Base-by-base conservation (phyloP, 164 flowering plant species). In the Magnolia sinica region DNA sequence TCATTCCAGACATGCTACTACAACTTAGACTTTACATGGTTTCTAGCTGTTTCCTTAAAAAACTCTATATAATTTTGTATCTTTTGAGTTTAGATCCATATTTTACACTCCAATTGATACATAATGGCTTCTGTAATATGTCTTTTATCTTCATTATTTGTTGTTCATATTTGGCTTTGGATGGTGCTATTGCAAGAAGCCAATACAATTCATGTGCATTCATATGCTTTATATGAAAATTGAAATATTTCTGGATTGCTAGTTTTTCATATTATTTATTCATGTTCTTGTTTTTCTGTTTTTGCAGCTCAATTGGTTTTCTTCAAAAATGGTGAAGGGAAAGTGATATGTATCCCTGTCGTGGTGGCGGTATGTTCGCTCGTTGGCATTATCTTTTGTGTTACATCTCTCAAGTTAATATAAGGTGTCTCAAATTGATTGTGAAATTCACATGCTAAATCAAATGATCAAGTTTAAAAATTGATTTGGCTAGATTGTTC, bases 251-350 rank as follows among this genome's bases (percentile, higher is more conserved):
- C 52, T 51, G n/a, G 18, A 49, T 59, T 59, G 23, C 50, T 31
- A 1, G 8, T 70, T 74, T 65, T 20, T 22, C 11, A 7, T 37
- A 19, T 67, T 72, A 31, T 3, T 75, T 68, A 19, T 49, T 72
- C 1, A 20, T 74, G 14, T 58, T 74, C 50, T 45, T 68, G 61
- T 27, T 69, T 64, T 29, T 3, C 68, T 19, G 68, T 50, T 68
- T 68, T 52, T 87, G 86, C 95, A 96, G 99, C 99, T 76, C 99
- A 96, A 83, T 73, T 91, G 85, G 89, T 96, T 63, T 75, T 84
- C 64, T 79, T 81, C 73, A 85, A 89, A 64, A 85, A 89, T 68
- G 94, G 85, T 51, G 86, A 87, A 81, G 76, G 76, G 64, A 88
- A 85, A 83, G 69, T 96, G 59, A 79, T 85, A 27, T 76, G 76